Conservation (phyloP, 345 rosid species). For the Sonneratia caseolaris region DNA sequence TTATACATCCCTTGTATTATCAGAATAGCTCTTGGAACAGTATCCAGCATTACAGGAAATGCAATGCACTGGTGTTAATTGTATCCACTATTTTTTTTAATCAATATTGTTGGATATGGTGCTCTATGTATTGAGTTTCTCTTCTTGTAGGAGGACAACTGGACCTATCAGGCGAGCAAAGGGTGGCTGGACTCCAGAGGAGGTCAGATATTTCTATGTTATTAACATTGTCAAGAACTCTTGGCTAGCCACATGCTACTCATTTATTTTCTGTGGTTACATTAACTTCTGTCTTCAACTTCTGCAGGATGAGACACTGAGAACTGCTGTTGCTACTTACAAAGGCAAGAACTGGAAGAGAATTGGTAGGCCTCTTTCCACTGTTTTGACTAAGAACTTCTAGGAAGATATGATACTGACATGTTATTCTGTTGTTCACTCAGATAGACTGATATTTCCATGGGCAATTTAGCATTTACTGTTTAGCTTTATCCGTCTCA, state of each 20-base stretch:
- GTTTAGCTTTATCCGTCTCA: neutral
- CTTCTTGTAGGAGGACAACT: constrained; percentile 57
- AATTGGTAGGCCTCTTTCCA: constrained; percentile 43
- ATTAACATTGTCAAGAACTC: neutral
- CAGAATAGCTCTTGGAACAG: no score
- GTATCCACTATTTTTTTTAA: constrained; percentile 3
- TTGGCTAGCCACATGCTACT: neutral
- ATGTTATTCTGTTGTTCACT: neutral
- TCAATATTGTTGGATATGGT: neutral
- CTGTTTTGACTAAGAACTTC: neutral
- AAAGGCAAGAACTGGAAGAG: constrained; percentile 90
- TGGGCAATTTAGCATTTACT: neutral
- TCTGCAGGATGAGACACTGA: constrained; percentile 77
- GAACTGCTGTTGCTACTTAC: constrained; percentile 57
- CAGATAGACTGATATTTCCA: neutral
- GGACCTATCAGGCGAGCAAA: constrained; percentile 97
- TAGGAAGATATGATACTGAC: neutral
- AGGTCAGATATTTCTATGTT: constrained; percentile 27
- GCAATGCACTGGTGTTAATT: neutral
- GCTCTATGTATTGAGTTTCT: neutral
- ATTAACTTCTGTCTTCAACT: constrained; percentile 1
- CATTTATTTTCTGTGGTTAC: neutral
- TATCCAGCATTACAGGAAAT: no score
- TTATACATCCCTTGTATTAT: neutral
- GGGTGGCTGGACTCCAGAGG: constrained; percentile 97